Conservation (phyloP, 1,139 yeast genomes). For the Candida sp. region DNA sequence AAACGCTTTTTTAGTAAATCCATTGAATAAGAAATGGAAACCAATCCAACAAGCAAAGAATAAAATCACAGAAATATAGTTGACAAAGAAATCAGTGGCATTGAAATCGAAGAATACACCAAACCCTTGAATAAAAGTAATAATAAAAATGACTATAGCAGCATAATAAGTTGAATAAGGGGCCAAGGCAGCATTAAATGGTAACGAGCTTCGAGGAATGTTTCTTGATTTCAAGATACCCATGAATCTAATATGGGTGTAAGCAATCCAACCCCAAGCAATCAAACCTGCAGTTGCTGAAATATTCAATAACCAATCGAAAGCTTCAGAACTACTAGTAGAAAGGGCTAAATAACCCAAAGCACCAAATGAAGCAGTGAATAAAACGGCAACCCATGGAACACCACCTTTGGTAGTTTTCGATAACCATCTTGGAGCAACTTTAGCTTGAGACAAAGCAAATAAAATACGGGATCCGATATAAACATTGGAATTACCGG, state of each 20-base stretch:
- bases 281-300: constrained; percentile 75
- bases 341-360: constrained; percentile 69
- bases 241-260: constrained; percentile 69
- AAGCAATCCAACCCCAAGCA: constrained; percentile 68
- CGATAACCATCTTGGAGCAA: constrained; percentile 57
- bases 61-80: constrained; percentile 62
- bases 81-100: constrained; percentile 57
- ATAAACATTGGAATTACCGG: constrained; percentile 80
- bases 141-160: constrained; percentile 44
- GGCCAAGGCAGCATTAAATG: constrained; percentile 66
- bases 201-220: constrained; percentile 61
- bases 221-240: constrained; percentile 54
- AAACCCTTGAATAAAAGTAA: constrained; percentile 72
- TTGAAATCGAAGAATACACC: constrained; percentile 53
- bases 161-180: constrained; percentile 65
- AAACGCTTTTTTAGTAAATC: constrained; percentile 30
- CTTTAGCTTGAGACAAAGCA: constrained; percentile 58
- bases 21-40: constrained; percentile 49
- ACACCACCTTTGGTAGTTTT: constrained; percentile 61
- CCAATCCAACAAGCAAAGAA: constrained; percentile 50
- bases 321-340: constrained; percentile 62
- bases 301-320: constrained; percentile 80
- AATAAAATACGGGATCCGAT: constrained; percentile 72
- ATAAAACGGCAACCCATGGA: constrained; percentile 57
- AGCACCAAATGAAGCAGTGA: constrained; percentile 60